These are phyloP conservation scores for Cyclotella baltica DNA, from an alignment of 108 stramenopile genomes.

Conservation along the genomic window DNA sequence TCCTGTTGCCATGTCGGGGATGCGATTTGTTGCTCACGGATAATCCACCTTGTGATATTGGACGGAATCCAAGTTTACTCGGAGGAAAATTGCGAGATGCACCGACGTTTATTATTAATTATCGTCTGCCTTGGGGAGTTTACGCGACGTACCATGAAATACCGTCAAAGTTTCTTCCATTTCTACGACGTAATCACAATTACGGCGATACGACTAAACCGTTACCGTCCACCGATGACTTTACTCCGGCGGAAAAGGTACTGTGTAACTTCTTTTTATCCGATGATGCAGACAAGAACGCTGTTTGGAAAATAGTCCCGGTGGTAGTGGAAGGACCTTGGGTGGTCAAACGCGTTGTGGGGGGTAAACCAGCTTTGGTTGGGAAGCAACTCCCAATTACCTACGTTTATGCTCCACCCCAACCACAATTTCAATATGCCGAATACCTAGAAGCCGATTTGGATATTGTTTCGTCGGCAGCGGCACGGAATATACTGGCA, in stretches of 20 bases:
- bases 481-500: conserved; percentile 85
- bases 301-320: conserved; percentile 77
- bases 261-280: conserved; percentile 65
- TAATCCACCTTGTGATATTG: conserved; percentile 74
- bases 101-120: conserved; percentile 90
- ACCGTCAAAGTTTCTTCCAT: conserved; percentile 74
- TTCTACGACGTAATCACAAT: conserved; percentile 52
- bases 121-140: conserved; percentile 90
- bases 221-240: conserved; percentile 51
- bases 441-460: conserved; percentile 86
- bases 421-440: conserved; percentile 49
- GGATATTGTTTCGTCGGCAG: conserved; percentile 83
- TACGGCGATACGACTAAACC: conserved; percentile 52
- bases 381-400: conserved; percentile 79
- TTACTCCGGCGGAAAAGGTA: conserved; percentile 64
- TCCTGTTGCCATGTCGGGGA: conserved; percentile 73
- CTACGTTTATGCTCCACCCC: conserved; percentile 66
- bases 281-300: conserved; percentile 63
- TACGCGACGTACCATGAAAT: conserved; percentile 87
- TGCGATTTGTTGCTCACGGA: conserved; percentile 88
- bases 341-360: conserved; percentile 82
- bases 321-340: conserved; percentile 87
- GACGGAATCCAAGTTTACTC: conserved; percentile 68
- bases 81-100: conserved; percentile 73
- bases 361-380: conserved; percentile 85